A percentile compares a stretch with the other conserved stretches of the same genome.
These are phyloP conservation scores for Blastobotrys arbuscula DNA, from an alignment of 1,139 yeast species.

Conservation along the genomic window DNA sequence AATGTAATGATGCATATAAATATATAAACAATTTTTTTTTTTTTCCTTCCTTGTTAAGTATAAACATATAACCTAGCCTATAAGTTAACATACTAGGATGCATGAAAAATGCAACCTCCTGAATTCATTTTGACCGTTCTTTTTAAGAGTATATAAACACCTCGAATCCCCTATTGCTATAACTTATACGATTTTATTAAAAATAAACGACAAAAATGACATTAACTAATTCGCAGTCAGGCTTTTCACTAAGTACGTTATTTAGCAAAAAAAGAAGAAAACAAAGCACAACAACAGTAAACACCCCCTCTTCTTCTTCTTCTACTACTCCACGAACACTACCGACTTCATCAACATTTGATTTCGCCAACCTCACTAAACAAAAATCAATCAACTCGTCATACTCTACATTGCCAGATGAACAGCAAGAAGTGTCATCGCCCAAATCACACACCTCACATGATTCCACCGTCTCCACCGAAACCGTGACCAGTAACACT, in stretches of 20 bases:
- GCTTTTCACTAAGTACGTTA: not conserved
- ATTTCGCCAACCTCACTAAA: not conserved
- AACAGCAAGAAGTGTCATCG: not conserved
- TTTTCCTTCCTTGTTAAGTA: no score
- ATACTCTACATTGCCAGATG: not conserved
- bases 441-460: not conserved
- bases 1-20: no score
- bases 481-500: not conserved
- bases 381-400: no score
- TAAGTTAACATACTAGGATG: no score
- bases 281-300: not conserved
- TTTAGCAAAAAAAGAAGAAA: not conserved
- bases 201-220: not conserved
- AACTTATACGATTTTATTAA: no score
- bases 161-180: no score
- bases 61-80: no score
- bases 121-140: no score
- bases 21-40: no score
- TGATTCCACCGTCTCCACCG: not conserved
- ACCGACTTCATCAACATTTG: not conserved
- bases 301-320: no score
- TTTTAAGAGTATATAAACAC: no score
- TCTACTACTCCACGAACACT: not conserved
- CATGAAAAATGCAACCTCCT: no score
- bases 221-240: not conserved